These are phyloP conservation scores for Tylopilus rubrobrunneus DNA, from an alignment of 768 basidiomycete genomes.

Conservation along the genomic window DNA sequence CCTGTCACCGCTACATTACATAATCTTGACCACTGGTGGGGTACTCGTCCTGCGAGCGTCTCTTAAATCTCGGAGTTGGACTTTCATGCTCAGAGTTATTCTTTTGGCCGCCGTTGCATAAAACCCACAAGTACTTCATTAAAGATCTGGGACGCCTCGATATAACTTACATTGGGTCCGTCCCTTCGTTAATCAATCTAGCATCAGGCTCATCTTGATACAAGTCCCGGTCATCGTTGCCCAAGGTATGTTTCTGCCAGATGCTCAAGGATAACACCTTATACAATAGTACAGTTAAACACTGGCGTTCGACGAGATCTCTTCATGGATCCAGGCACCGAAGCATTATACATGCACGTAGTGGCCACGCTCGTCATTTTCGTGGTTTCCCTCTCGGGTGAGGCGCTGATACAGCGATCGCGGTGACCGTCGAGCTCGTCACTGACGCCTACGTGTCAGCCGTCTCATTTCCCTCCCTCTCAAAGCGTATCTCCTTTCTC, in stretches of 20 bases:
- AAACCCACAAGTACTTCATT: neutral
- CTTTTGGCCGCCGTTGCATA: neutral
- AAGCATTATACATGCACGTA: constrained; percentile 4
- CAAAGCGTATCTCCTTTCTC: constrained; percentile 48
- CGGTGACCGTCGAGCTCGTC: neutral
- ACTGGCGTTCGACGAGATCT: neutral
- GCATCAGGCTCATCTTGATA: neutral
- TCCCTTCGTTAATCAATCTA: neutral
- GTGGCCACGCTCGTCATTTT: constrained; percentile 43
- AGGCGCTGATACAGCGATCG: constrained; percentile 16
- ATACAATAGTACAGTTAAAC: neutral
- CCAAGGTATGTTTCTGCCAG: neutral
- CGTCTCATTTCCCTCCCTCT: constrained; percentile 69
- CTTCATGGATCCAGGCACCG: neutral
- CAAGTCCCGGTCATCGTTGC: neutral
- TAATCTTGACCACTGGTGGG: constrained; percentile 12
- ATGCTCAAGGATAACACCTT: neutral
- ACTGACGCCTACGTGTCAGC: constrained; percentile 35
- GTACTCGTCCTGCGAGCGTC: constrained; percentile 8
- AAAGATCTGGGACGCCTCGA: neutral
- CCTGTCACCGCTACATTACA: neutral
- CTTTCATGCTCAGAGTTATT: neutral
- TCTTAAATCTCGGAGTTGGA: neutral
- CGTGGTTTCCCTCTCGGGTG: constrained; percentile 61
- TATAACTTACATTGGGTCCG: neutral